A percentile compares a stretch with the other conserved stretches of the same genome.
These are phyloP conservation scores for Hibiscus tridactylites DNA, from an alignment of 345 rosid species.

Conservation along the genomic window DNA sequence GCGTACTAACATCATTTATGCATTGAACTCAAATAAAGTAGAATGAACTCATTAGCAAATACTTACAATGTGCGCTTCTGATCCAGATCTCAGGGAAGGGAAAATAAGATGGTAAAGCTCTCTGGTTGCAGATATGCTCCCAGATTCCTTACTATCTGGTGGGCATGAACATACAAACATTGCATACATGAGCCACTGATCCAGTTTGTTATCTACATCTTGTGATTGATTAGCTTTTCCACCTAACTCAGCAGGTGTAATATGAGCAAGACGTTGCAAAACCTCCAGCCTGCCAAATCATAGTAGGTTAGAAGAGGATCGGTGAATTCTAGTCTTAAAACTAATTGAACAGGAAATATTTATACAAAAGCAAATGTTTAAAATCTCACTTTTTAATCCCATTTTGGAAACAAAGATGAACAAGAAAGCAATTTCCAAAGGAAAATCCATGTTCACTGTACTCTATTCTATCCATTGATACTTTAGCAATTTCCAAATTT, in stretches of 20 bases:
- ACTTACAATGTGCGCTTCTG: slow-evolving; percentile 82
- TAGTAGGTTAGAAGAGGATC: slow-evolving; percentile 6
- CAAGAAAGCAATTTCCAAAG: neutral
- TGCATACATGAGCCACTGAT: slow-evolving; percentile 96
- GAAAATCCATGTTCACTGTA: neutral
- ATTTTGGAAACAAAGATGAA: neutral
- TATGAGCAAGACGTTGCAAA: slow-evolving; percentile 72
- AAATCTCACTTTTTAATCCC: neutral
- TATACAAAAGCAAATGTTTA: neutral
- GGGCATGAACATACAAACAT: slow-evolving; percentile 97
- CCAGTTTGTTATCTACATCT: slow-evolving; percentile 88
- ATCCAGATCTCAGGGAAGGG: slow-evolving; percentile 79
- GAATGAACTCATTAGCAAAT: neutral
- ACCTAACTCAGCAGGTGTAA: slow-evolving; percentile 87
- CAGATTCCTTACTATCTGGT: slow-evolving; percentile 70
- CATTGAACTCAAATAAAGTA: neutral
- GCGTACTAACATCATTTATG: neutral
- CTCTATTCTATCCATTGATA: neutral
- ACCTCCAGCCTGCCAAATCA: slow-evolving; percentile 61
- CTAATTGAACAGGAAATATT: neutral
- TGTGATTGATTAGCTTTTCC: slow-evolving; percentile 86
- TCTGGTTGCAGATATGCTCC: slow-evolving; percentile 70
- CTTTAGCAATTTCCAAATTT: neutral
- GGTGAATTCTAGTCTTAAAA: neutral
- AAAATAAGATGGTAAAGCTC: slow-evolving; percentile 84